Evolutionary conservation across 305 asterid species (phyloP), one percentile per base, ranked within the genome.

Genomic region (Fraxinus albicans): DNA sequence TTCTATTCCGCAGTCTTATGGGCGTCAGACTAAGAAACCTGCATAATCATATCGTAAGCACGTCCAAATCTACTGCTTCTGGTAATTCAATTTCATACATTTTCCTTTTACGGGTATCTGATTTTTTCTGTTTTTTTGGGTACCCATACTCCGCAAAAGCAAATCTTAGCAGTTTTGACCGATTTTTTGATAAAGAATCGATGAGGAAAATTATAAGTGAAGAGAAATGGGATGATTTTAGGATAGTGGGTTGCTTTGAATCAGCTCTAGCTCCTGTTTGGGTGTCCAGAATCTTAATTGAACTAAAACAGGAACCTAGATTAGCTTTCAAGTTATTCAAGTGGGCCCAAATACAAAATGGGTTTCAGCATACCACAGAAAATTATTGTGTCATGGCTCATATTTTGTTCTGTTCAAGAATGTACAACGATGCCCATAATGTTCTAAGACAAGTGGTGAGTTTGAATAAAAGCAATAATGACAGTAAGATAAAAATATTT

Each of bases 351-450:
- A 83, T 85, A 3, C 89, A 31, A 6, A 80, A 77, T 47, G 91
- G 90, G 34, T 91, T 91, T 90, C 78, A 69, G 76, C 95, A 90
- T 83, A 91, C 94, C 31, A 87, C 89, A 0, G 92, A 94, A 84
- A 87, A 82, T 86, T 95, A 90, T 77, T 95, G 97, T 87, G 84
- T 93, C 34, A 76, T 92, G 84, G 93, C 96, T 79, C 97, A 94
- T 81, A 94, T 95, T 86, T 89, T 95, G 88, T 94, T 95, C 88
- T 91, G 91, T 83, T 91, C 95, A 47, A 82, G 90, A 89, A 91
- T 94, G 97, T 95, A 94, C 35, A 77, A 35, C 35, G 97, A 94
- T 10, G 86, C 96, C 0, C 88, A 89, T 83, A 83, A 77, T 83
- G 89, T 94, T 85, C 91, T 94, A 76, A 90, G 44, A 70, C 89